A percentile compares a stretch with the other conserved stretches of the same genome.
phyloP scores from a whole-genome alignment of 2,329 filamentous ascomycete species.

The Phaeosphaeria sp. region DNA sequence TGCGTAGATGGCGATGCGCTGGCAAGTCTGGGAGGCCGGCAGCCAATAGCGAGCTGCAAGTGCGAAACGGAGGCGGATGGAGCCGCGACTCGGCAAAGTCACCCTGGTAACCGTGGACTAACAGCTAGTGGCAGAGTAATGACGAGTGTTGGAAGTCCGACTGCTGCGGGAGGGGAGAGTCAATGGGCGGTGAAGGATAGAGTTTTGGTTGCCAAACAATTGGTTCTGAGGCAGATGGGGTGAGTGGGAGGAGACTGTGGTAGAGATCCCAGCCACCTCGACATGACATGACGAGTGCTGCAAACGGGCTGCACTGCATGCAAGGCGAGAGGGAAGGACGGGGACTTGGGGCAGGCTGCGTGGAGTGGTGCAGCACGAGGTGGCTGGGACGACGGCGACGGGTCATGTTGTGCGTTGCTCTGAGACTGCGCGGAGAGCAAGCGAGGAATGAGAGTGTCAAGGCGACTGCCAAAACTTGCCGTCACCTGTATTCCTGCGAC shows the following conservation, averaged over 20 bases:
- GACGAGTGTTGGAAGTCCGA: conserved; percentile 1
- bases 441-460: background rate
- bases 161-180: background rate
- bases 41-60: conserved; percentile 18
- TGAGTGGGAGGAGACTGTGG: background rate
- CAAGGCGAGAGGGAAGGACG: background rate
- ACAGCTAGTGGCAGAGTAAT: background rate
- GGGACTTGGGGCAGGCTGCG: conserved; percentile 2
- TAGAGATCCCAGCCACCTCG: background rate
- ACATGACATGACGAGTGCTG: too few species aligned
- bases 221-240: background rate
- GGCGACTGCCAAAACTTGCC: background rate
- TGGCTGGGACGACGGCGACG: conserved; percentile 2
- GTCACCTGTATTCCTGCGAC: background rate
- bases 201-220: background rate
- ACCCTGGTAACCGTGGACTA: conserved; percentile 23
- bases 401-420: background rate
- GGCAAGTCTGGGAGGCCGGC: conserved; percentile 23
- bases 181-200: background rate
- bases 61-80: conserved; percentile 7
- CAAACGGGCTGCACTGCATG: conserved; percentile 1
- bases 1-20: conserved; percentile 30
- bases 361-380: conserved; percentile 6
- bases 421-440: background rate
- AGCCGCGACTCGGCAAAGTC: conserved; percentile 14